Conservation (phyloP, 495 filamentous ascomycete species). For the Friedmanniomyces endolithicus region DNA sequence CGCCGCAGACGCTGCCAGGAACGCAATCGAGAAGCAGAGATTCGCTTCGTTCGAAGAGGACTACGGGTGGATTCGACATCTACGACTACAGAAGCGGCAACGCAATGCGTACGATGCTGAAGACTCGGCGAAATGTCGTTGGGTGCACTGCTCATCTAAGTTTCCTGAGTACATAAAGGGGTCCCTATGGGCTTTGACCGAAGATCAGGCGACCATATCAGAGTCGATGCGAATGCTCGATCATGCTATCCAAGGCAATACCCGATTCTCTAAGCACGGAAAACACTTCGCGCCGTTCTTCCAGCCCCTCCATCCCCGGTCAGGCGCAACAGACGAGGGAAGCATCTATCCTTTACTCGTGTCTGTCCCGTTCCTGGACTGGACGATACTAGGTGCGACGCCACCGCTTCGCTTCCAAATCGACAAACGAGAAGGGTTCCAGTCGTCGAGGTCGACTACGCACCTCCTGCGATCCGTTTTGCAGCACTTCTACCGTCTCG, state of each 20-base stretch:
- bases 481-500: constrained; percentile 31
- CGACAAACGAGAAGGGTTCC: constrained; percentile 30
- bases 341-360: constrained; percentile 22
- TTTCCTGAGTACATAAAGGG: constrained; percentile 29
- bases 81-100: constrained; percentile 22
- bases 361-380: constrained; percentile 31
- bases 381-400: constrained; percentile 24
- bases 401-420: constrained; percentile 31
- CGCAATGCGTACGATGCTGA: constrained; percentile 17
- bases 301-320: constrained; percentile 13
- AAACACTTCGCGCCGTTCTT: constrained; percentile 31
- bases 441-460: constrained; percentile 23
- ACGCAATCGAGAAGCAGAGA: constrained; percentile 25
- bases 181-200: constrained; percentile 13
- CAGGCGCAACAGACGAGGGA: neutral
- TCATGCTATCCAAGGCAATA: constrained; percentile 23
- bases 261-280: constrained; percentile 33
- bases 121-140: constrained; percentile 24
- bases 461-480: constrained; percentile 29
- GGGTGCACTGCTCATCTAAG: constrained; percentile 33
- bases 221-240: constrained; percentile 4
- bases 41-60: constrained; percentile 23
- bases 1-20: constrained; percentile 12
- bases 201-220: constrained; percentile 1
- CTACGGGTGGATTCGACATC: constrained; percentile 31